Conservation (phyloP, 2,329 filamentous ascomycete species). For the Ophiostoma perfectum region DNA sequence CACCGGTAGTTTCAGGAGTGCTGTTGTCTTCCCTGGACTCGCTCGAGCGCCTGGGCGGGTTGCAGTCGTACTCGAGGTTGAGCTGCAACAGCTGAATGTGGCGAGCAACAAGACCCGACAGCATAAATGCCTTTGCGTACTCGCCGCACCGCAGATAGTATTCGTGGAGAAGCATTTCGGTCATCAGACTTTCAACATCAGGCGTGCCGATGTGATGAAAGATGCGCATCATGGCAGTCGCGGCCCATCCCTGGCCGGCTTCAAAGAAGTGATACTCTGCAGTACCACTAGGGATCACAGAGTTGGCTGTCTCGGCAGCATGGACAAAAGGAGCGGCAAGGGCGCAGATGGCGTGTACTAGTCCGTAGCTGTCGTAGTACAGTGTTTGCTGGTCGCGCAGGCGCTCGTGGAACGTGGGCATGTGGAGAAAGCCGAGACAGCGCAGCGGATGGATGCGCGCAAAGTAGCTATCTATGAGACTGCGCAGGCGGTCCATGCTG, state of each 20-base stretch:
- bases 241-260: slow-evolving; percentile 22
- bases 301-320: not conserved
- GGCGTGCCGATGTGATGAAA: slow-evolving; percentile 21
- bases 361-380: slow-evolving; percentile 19
- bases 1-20: not conserved
- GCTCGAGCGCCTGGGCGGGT: slow-evolving; percentile 1
- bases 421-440: slow-evolving; percentile 29
- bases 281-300: not conserved
- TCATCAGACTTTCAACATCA: slow-evolving; percentile 23
- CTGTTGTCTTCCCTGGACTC: not conserved
- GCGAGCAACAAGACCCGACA: slow-evolving; percentile 21
- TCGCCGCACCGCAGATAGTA: slow-evolving; percentile 22
- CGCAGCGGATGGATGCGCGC: slow-evolving; percentile 27
- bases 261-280: slow-evolving; percentile 10
- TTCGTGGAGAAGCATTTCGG: slow-evolving; percentile 23
- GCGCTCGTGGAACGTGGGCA: slow-evolving; percentile 26
- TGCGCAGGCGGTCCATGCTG: slow-evolving; percentile 15
- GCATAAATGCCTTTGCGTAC: slow-evolving; percentile 23
- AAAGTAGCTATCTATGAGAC: slow-evolving; percentile 27
- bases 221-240: slow-evolving; percentile 19
- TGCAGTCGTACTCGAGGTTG: slow-evolving; percentile 22
- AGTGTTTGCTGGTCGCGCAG: slow-evolving; percentile 19
- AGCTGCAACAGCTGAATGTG: slow-evolving; percentile 24
- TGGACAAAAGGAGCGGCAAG: slow-evolving; percentile 22
- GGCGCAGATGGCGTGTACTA: slow-evolving; percentile 22